Conservation (phyloP, 2,329 filamentous ascomycete genomes). For the Claviceps humidiphila region DNA sequence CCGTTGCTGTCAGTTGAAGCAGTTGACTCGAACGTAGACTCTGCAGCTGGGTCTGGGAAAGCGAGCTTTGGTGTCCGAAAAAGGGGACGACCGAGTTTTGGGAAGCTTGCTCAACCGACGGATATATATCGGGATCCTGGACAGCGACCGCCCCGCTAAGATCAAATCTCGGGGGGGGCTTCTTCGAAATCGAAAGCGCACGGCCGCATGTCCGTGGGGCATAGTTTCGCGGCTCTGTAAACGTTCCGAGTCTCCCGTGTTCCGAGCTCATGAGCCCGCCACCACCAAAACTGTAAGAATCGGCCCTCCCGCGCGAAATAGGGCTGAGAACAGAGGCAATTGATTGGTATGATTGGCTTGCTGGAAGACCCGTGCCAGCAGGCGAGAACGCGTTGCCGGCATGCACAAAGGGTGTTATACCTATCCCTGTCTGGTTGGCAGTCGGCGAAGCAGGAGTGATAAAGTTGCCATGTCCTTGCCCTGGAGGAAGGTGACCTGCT, state of each 20-base stretch:
- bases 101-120: not conserved
- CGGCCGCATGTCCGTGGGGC: constrained; percentile 21
- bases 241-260: constrained; percentile 7
- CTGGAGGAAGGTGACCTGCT: not conserved
- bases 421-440: not conserved
- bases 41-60: not conserved
- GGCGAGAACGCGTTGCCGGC: not conserved
- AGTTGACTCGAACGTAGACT: constrained; percentile 22
- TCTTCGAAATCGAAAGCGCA: constrained; percentile 9
- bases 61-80: not conserved
- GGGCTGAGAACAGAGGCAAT: constrained; percentile 2
- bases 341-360: constrained; percentile 6
- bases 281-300: not conserved
- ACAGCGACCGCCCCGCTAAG: constrained; percentile 5
- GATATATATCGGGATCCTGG: not conserved
- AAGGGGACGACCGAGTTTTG: not conserved
- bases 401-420: too few relatives aligned
- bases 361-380: not conserved
- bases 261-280: constrained; percentile 7
- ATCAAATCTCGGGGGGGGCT: constrained; percentile 27
- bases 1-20: constrained; percentile 21
- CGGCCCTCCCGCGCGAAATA: not conserved
- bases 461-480: not conserved
- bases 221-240: constrained; percentile 30
- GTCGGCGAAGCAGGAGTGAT: not conserved